Percentiles rank a stretch among this genome's conserved stretches.
phyloP scores from a whole-genome alignment of 805 yeast genomes.

The Kuraishia molischiana region DNA sequence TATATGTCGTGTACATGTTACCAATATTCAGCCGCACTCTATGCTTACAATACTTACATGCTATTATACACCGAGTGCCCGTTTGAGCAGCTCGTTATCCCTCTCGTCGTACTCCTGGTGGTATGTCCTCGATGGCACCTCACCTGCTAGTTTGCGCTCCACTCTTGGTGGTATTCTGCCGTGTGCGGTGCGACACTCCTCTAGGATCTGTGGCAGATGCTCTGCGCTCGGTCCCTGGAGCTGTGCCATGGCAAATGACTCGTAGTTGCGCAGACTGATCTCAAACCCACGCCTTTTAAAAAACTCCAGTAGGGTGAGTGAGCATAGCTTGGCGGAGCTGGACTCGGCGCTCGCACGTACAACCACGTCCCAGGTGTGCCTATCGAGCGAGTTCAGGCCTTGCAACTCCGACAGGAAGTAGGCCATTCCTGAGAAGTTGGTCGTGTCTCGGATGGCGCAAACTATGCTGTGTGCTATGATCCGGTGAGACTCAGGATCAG shows the following conservation, averaged over 20 bases:
- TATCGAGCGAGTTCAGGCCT: constrained; percentile 4
- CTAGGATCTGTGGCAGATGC: not conserved
- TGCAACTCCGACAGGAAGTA: not conserved
- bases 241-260: constrained; percentile 11
- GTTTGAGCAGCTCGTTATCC: not conserved
- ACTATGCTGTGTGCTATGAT: not conserved
- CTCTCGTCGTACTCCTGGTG: not conserved
- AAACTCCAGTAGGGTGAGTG: constrained; percentile 6
- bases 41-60: no score
- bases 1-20: no score
- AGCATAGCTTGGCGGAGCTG: constrained; percentile 10
- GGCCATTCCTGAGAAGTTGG: constrained; percentile 1
- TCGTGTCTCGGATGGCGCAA: not conserved
- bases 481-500: not conserved
- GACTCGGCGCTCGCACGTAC: constrained; percentile 9
- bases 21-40: no score
- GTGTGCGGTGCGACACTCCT: not conserved
- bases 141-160: not conserved
- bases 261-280: constrained; percentile 8
- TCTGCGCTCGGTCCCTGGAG: constrained; percentile 8
- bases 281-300: constrained; percentile 4
- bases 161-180: not conserved
- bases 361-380: constrained; percentile 9
- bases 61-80: not conserved
- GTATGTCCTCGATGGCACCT: not conserved